A percentile compares a stretch with the other conserved stretches of the same genome.
phyloP scores from a whole-genome alignment of 805 yeast species.

The Nakazawaea sp. region DNA sequence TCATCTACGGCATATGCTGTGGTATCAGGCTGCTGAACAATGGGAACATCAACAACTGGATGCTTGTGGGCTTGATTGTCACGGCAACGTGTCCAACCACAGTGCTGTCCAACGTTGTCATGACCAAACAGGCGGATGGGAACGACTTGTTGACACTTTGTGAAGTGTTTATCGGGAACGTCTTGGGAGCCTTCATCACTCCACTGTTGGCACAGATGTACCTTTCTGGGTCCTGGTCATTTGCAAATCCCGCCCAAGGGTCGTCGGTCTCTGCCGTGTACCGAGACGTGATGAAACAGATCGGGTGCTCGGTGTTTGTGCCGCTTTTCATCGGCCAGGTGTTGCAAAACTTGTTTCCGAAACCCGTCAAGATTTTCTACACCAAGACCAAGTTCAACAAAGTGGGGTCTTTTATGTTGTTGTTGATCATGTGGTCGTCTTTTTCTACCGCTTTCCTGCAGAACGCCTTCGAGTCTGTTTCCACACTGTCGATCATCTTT shows the following conservation, averaged over 20 bases:
- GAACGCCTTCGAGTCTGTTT: constrained; percentile 64
- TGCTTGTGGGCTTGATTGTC: constrained; percentile 73
- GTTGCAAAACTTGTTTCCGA: constrained; percentile 62
- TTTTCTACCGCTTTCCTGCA: constrained; percentile 86
- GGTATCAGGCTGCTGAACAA: constrained; percentile 59
- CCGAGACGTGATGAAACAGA: constrained; percentile 75
- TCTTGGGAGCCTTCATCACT: constrained; percentile 80
- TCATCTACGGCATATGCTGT: constrained; percentile 65
- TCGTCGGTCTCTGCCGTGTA: constrained; percentile 52
- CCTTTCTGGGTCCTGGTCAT: constrained; percentile 50
- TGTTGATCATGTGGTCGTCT: constrained; percentile 70
- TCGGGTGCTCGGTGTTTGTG: constrained; percentile 76
- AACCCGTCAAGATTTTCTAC: constrained; percentile 53
- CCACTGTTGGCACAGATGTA: constrained; percentile 81
- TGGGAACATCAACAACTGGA: constrained; percentile 61
- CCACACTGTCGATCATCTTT: constrained; percentile 64
- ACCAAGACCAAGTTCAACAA: constrained; percentile 56
- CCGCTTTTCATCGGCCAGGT: constrained; percentile 89
- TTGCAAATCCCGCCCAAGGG: constrained; percentile 73
- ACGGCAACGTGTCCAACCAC: constrained; percentile 90
- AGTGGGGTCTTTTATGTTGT: constrained; percentile 73
- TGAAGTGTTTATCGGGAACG: constrained; percentile 80
- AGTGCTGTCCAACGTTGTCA: constrained; percentile 85
- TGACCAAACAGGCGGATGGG: constrained; percentile 84
- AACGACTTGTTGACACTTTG: constrained; percentile 72